Conservation (phyloP, 2,329 filamentous ascomycete species). For the Sphaceloma murrayae region DNA sequence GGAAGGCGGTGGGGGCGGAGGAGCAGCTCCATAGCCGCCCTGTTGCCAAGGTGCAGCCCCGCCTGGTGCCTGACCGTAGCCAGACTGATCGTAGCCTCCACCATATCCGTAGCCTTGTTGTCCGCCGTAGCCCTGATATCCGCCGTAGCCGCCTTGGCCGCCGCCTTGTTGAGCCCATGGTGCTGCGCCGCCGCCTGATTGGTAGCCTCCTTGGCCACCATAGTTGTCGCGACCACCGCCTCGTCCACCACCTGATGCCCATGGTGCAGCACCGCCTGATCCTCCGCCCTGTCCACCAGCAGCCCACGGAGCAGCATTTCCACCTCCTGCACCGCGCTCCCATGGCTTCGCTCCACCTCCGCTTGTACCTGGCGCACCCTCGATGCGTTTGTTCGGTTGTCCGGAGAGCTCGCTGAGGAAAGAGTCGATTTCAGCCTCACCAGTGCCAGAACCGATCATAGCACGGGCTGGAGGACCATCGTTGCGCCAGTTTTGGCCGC, state of each 20-base stretch:
- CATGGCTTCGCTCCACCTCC: conserved; percentile 64
- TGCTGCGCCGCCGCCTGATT: conserved; percentile 21
- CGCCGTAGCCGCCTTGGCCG: conserved; percentile 18
- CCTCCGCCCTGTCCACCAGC: conserved; percentile 22
- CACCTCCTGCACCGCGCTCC: conserved; percentile 69
- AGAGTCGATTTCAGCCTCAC: conserved; percentile 92
- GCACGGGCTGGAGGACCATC: conserved; percentile 45
- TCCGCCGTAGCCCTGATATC: conserved; percentile 20
- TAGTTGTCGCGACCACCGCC: conserved; percentile 19
- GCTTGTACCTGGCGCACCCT: conserved; percentile 63
- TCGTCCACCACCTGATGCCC: conserved; percentile 23
- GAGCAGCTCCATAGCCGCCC: conserved; percentile 42
- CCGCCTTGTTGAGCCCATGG: conserved; percentile 18
- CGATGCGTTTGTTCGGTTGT: conserved; percentile 64
- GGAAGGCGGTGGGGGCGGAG: conserved; percentile 51
- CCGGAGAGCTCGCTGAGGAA: conserved; percentile 90
- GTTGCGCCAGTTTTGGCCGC: conserved; percentile 87
- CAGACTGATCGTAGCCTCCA: conserved; percentile 22
- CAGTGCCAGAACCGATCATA: conserved; percentile 49
- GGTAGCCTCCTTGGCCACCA: conserved; percentile 18
- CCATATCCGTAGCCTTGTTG: conserved; percentile 14
- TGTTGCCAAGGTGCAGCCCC: conserved; percentile 50
- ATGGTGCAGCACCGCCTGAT: conserved; percentile 29
- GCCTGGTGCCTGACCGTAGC: conserved; percentile 21
- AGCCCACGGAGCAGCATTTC: conserved; percentile 40